Percentiles rank a stretch among this genome's conserved stretches.
Conservation (phyloP, 2,329 filamentous ascomycete genomes). For the Kalaharituber pfeilii region DNA sequence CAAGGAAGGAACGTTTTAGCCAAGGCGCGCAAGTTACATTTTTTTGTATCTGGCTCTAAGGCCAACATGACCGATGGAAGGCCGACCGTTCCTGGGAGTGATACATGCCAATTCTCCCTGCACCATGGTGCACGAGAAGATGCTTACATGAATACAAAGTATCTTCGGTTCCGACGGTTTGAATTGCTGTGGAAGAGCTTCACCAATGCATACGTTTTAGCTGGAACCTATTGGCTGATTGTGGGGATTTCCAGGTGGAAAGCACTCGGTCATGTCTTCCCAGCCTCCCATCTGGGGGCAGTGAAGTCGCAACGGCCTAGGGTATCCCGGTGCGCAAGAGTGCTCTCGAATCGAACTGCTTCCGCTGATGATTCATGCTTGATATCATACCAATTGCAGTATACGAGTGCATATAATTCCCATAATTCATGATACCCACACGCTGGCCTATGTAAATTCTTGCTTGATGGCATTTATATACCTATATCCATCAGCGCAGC, state of each 20-base stretch:
- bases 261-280: not conserved
- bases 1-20: not conserved
- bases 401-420: not conserved
- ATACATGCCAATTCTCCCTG: not conserved
- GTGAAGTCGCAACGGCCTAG: not conserved
- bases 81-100: not conserved
- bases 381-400: not conserved
- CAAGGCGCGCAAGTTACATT: not conserved
- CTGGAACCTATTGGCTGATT: no score
- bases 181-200: no score
- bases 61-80: no score
- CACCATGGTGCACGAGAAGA: not conserved
- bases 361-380: not conserved
- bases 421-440: not conserved
- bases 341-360: not conserved
- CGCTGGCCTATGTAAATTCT: not conserved
- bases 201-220: no score
- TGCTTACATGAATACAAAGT: not conserved
- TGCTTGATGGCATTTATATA: not conserved
- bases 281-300: not conserved
- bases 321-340: not conserved
- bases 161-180: no score
- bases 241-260: not conserved
- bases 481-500: no score
- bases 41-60: not conserved